These are phyloP conservation scores for Geotrichum europaeum DNA, from an alignment of 1,139 yeast species.

Conservation along the genomic window DNA sequence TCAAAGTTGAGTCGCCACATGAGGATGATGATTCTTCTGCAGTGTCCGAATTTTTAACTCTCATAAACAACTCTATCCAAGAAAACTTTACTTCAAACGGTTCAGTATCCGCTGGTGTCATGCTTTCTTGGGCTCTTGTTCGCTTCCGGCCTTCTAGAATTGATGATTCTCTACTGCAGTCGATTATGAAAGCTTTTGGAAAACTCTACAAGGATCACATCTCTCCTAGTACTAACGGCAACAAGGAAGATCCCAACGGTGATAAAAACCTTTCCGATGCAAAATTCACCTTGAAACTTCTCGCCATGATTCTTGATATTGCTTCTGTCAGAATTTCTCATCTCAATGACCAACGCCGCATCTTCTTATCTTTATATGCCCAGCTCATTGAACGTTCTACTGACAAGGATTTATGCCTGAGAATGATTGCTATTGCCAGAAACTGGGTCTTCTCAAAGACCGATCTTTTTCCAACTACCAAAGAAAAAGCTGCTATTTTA, in stretches of 20 bases:
- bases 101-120: slow-evolving; percentile 88
- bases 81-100: slow-evolving; percentile 79
- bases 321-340: slow-evolving; percentile 75
- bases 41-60: slow-evolving; percentile 53
- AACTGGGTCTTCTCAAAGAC: slow-evolving; percentile 83
- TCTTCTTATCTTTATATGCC: slow-evolving; percentile 77
- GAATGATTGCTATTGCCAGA: slow-evolving; percentile 72
- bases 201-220: slow-evolving; percentile 86
- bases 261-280: slow-evolving; percentile 43
- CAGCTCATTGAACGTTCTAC: slow-evolving; percentile 85
- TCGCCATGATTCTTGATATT: slow-evolving; percentile 71
- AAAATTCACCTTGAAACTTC: slow-evolving; percentile 65
- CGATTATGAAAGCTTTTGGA: slow-evolving; percentile 79
- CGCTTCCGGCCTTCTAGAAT: slow-evolving; percentile 65
- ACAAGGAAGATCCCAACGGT: slow-evolving; percentile 25
- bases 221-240: slow-evolving; percentile 21
- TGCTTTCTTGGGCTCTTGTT: slow-evolving; percentile 77
- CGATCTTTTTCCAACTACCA: slow-evolving; percentile 87
- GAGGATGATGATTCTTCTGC: slow-evolving; percentile 52
- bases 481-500: slow-evolving; percentile 91
- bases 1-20: slow-evolving; percentile 31
- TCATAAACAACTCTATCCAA: slow-evolving; percentile 62
- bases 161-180: slow-evolving; percentile 61
- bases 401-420: slow-evolving; percentile 67
- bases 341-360: slow-evolving; percentile 88